phyloP scores from a whole-genome alignment of 352 stramenopile species.

The Globisporangium cederbergense region DNA sequence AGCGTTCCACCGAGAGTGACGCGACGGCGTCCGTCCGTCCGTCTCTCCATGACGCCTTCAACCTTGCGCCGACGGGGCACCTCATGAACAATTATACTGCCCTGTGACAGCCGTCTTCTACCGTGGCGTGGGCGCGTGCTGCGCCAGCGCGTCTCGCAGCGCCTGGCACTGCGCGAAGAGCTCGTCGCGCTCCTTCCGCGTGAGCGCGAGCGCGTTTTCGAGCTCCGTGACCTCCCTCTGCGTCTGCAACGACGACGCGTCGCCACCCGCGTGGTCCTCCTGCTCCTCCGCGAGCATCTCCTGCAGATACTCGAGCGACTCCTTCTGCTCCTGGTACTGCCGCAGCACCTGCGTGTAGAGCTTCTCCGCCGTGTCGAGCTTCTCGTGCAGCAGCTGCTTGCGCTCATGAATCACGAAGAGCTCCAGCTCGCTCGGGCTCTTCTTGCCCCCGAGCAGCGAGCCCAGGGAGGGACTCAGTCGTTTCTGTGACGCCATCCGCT shows the following conservation, averaged over 20 bases:
- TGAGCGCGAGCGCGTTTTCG: constrained; percentile 28
- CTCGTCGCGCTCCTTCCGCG: constrained; percentile 51
- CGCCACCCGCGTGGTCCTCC: constrained; percentile 22
- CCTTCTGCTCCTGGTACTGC: constrained; percentile 61
- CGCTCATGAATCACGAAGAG: constrained; percentile 36
- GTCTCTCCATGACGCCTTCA: background rate
- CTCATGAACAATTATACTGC: no score
- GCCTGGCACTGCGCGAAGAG: constrained; percentile 61
- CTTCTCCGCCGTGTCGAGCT: constrained; percentile 69
- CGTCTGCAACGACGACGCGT: background rate
- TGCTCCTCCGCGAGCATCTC: constrained; percentile 56
- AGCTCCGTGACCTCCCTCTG: constrained; percentile 28
- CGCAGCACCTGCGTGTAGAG: constrained; percentile 65
- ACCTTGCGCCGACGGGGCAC: background rate
- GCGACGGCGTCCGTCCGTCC: background rate
- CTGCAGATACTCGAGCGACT: constrained; percentile 57
- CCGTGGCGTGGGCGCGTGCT: background rate
- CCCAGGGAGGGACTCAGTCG: constrained; percentile 1
- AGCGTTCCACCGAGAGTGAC: background rate
- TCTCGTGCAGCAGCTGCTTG: constrained; percentile 45
- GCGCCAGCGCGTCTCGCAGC: constrained; percentile 45
- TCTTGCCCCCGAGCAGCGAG: constrained; percentile 23
- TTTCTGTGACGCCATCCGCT: background rate
- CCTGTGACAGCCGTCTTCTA: no score
- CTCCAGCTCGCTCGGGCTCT: constrained; percentile 21